A percentile compares a stretch with the other conserved stretches of the same genome.
Evolutionary conservation across 83 land plant species (phyloP).

Genomic region (Larix sibirica): DNA sequence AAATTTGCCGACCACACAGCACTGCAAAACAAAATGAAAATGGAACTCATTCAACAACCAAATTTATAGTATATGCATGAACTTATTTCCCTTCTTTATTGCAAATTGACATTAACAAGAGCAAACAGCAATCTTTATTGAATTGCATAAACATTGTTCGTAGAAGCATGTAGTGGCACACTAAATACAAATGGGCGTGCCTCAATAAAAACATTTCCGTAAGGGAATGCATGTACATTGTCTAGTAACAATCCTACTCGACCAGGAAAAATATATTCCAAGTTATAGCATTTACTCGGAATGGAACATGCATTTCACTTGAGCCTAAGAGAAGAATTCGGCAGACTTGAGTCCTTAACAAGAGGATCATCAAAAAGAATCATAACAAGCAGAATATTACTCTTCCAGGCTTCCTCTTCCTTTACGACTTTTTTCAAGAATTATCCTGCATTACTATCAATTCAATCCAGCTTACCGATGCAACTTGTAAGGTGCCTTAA

Average conservation of each 20-base stretch:
- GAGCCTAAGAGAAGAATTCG: neutral
- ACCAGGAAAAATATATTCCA: neutral
- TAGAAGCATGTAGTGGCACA: too few relatives aligned
- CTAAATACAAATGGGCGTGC: too few relatives aligned
- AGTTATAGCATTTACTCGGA: neutral
- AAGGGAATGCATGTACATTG: neutral
- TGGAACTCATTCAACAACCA: too few relatives aligned
- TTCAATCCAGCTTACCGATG: neutral
- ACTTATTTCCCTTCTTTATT: too few relatives aligned
- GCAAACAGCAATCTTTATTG: too few relatives aligned
- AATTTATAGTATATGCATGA: too few relatives aligned
- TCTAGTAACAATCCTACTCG: neutral
- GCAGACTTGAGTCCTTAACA: neutral
- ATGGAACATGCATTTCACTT: neutral
- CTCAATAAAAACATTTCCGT: too few relatives aligned
- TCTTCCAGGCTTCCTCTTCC: neutral
- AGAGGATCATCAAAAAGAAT: neutral
- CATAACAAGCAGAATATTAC: neutral
- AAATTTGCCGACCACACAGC: too few relatives aligned
- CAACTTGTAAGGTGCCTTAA: conserved; percentile 8
- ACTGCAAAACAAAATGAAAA: too few relatives aligned
- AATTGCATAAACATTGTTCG: too few relatives aligned
- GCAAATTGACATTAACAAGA: too few relatives aligned
- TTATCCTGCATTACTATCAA: neutral
- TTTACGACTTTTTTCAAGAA: neutral